These are phyloP conservation scores for Fusarium staphyleae DNA, from an alignment of 2,329 filamentous ascomycete genomes.

Conservation along the genomic window DNA sequence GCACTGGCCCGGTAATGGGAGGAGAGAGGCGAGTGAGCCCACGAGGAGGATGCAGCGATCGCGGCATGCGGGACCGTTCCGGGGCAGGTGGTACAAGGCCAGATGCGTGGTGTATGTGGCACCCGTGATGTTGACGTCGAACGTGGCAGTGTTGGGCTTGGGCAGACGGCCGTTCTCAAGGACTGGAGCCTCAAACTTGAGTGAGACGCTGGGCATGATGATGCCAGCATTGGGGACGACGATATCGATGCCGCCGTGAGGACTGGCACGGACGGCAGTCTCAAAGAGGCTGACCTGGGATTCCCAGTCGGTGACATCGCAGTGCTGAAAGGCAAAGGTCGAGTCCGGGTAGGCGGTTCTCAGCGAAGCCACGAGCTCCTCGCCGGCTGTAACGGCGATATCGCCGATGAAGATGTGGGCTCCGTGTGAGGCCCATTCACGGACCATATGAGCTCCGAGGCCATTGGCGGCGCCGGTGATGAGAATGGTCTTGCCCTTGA, in stretches of 20 bases:
- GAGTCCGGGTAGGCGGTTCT: conserved; percentile 49
- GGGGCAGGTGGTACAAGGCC: conserved; percentile 56
- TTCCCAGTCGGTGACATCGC: conserved; percentile 71
- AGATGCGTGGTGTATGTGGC: conserved; percentile 71
- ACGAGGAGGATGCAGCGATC: conserved; percentile 70
- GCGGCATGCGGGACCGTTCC: conserved; percentile 27
- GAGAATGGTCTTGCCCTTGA: conserved; percentile 64
- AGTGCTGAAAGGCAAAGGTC: conserved; percentile 63
- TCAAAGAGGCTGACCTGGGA: conserved; percentile 70
- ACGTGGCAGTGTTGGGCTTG: conserved; percentile 58
- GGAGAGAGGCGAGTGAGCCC: conserved; percentile 65
- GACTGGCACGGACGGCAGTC: conserved; percentile 60
- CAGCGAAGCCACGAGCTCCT: conserved; percentile 61
- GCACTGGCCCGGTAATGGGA: conserved; percentile 52
- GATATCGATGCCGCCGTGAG: conserved; percentile 63
- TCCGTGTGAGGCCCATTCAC: conserved; percentile 61
- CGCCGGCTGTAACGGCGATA: conserved; percentile 61
- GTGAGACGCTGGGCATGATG: conserved; percentile 43
- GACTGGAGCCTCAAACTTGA: conserved; percentile 56
- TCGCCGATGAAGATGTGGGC: conserved; percentile 71
- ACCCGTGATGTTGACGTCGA: conserved; percentile 70
- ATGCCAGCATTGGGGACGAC: conserved; percentile 74
- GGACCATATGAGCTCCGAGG: conserved; percentile 62
- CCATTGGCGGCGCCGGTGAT: conserved; percentile 71
- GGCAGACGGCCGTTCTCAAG: conserved; percentile 52